A percentile compares a stretch with the other conserved stretches of the same genome.
Evolutionary conservation across 1,139 yeast species (phyloP).

Genomic region (Ogataea hybrid): DNA sequence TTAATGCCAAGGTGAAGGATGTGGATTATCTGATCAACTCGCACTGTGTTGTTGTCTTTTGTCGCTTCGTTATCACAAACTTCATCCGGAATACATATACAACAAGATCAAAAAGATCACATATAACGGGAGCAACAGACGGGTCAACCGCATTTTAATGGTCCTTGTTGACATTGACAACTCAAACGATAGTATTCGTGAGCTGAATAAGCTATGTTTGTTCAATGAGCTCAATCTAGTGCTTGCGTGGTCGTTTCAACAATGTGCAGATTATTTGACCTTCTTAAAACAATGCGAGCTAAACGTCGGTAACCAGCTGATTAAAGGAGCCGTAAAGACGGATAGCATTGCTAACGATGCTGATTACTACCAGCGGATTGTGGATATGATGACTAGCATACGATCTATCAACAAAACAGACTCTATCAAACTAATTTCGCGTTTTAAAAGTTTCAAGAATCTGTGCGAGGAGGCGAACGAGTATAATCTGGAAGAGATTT

Average conservation of each 20-base stretch:
- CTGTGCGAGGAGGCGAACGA: conserved; percentile 31
- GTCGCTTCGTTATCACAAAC: conserved; percentile 76
- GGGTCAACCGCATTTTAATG: conserved; percentile 57
- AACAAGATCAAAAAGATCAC: conserved; percentile 58
- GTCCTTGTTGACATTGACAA: conserved; percentile 79
- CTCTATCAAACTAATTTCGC: conserved; percentile 49
- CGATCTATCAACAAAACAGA: conserved; percentile 54
- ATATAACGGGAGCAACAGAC: conserved; percentile 20
- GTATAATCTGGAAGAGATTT: conserved; percentile 25
- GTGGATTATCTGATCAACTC: conserved; percentile 71
- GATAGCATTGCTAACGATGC: conserved; percentile 34
- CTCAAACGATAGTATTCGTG: conserved; percentile 66
- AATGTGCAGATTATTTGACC: conserved; percentile 78
- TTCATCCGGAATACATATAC: conserved; percentile 85
- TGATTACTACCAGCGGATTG: conserved; percentile 43
- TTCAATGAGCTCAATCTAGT: conserved; percentile 69
- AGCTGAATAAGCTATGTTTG: conserved; percentile 67
- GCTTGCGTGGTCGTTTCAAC: conserved; percentile 79
- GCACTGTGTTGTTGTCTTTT: conserved; percentile 69
- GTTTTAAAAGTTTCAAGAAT: conserved; percentile 44
- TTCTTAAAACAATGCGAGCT: conserved; percentile 48
- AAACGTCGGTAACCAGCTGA: conserved; percentile 26
- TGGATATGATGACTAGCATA: conserved; percentile 47
- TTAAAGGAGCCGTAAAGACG: conserved; percentile 27
- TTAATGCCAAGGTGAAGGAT: conserved; percentile 41